Evolutionary conservation across 345 rosid genomes (phyloP).

Genomic region (Dipteronia sinensis): DNA sequence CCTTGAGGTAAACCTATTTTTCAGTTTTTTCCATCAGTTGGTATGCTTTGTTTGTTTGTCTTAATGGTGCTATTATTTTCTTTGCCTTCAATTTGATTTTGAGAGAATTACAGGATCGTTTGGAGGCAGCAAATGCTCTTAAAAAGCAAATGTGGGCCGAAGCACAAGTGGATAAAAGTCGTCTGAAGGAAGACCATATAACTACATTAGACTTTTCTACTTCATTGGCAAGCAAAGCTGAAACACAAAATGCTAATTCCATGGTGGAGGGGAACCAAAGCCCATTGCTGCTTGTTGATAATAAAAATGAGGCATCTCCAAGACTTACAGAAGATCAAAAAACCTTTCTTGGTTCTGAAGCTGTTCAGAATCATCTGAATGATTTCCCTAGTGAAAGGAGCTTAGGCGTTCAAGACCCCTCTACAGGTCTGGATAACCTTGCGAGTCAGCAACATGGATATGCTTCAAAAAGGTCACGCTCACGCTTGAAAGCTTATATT

Average conservation of each 20-base stretch:
- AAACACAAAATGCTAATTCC: conserved; percentile 43
- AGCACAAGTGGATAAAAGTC: conserved; percentile 89
- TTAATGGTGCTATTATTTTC: conserved; percentile 11
- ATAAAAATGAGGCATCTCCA: conserved; percentile 54
- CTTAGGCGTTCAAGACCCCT: conserved; percentile 46
- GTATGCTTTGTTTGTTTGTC: conserved; percentile 19
- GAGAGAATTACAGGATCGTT: conserved; percentile 68
- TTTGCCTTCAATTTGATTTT: conserved; percentile 21
- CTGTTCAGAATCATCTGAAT: conserved; percentile 46
- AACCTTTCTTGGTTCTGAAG: conserved; percentile 42
- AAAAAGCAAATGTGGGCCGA: conserved; percentile 99
- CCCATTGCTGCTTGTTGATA: conserved; percentile 42
- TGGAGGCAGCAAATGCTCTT: conserved; percentile 96
- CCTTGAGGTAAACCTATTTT: conserved; percentile 70
- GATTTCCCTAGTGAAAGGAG: conserved; percentile 48
- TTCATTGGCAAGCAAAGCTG: conserved; percentile 48
- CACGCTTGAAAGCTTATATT: conserved; percentile 85
- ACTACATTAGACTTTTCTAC: conserved; percentile 58
- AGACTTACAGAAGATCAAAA: conserved; percentile 58
- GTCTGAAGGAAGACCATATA: conserved; percentile 67
- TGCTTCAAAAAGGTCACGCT: conserved; percentile 83
- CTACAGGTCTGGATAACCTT: conserved; percentile 52
- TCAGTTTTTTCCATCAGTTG: conserved; percentile 15
- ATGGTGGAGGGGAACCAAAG: conserved; percentile 49
- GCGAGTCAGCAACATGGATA: conserved; percentile 62